Conservation (phyloP, 495 filamentous ascomycete species). For the Pyrenula massariospora region DNA sequence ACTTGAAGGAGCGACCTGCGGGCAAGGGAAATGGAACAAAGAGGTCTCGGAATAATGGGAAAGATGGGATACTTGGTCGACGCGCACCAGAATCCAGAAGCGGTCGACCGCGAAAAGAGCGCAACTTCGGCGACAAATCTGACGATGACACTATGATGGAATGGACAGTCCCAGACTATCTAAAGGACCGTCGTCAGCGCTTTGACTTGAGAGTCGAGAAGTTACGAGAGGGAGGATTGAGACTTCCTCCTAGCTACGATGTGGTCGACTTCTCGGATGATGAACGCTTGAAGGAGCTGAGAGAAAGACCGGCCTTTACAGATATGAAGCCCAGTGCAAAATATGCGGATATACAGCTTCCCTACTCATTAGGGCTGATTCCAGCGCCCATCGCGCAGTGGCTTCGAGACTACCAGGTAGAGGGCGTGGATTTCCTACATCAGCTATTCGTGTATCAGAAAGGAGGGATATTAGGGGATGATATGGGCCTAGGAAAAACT, state of each 20-base stretch:
- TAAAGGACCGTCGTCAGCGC: slow-evolving; percentile 36
- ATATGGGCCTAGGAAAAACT: slow-evolving; percentile 96
- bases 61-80: neutral
- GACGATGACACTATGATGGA: slow-evolving; percentile 49
- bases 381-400: slow-evolving; percentile 89
- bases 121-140: slow-evolving; percentile 17
- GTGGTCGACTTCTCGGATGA: slow-evolving; percentile 83
- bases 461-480: slow-evolving; percentile 84
- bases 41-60: neutral
- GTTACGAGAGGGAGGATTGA: slow-evolving; percentile 56
- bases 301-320: slow-evolving; percentile 61
- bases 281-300: slow-evolving; percentile 47
- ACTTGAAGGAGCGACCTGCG: neutral
- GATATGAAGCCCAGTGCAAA: slow-evolving; percentile 45
- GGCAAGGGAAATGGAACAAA: neutral
- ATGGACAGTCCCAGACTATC: slow-evolving; percentile 43
- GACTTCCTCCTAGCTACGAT: slow-evolving; percentile 68
- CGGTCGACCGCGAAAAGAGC: neutral
- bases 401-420: slow-evolving; percentile 81
- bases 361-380: slow-evolving; percentile 69
- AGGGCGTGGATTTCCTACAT: slow-evolving; percentile 79
- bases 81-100: neutral
- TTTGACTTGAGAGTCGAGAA: slow-evolving; percentile 43
- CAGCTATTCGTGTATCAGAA: slow-evolving; percentile 84
- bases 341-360: slow-evolving; percentile 66